These are phyloP conservation scores for Rehmannia glutinosa DNA, from an alignment of 257 asterid species.

Conservation along the genomic window DNA sequence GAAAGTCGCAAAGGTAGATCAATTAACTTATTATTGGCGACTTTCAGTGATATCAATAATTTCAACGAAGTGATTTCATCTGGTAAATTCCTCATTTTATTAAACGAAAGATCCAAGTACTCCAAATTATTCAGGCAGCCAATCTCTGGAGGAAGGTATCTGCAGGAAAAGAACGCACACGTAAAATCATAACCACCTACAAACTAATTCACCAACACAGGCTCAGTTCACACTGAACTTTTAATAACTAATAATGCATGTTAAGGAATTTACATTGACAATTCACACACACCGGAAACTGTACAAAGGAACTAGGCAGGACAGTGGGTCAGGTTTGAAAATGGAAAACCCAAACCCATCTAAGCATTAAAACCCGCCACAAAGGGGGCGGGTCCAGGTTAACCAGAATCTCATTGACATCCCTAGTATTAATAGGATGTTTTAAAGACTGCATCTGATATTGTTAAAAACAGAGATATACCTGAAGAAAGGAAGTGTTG, in stretches of 20 bases:
- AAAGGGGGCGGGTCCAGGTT: too few relatives aligned
- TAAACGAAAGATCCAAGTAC: conserved; percentile 82
- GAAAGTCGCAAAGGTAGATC: conserved; percentile 67
- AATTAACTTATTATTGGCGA: conserved; percentile 74
- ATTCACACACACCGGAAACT: neutral
- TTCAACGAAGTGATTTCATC: conserved; percentile 62
- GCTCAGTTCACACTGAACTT: neutral
- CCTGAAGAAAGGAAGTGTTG: too few relatives aligned
- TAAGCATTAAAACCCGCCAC: too few relatives aligned
- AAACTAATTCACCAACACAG: conserved; percentile 4
- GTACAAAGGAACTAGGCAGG: neutral
- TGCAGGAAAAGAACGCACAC: conserved; percentile 33
- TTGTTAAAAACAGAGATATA: too few relatives aligned
- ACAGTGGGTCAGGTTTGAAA: too few relatives aligned
- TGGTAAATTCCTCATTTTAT: conserved; percentile 88
- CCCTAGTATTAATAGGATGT: neutral
- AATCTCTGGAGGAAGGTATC: conserved; percentile 93
- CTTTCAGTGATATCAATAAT: conserved; percentile 58
- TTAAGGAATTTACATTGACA: neutral
- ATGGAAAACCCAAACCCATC: too few relatives aligned
- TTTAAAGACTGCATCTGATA: neutral
- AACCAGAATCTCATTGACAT: too few relatives aligned
- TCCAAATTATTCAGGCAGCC: conserved; percentile 74
- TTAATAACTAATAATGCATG: neutral
- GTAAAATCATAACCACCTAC: conserved; percentile 6